Percentiles rank a stretch among this genome's conserved stretches.
These are phyloP conservation scores for Saksenaea oblongispora DNA, from an alignment of 371 early-diverging fungal species.

Conservation along the genomic window DNA sequence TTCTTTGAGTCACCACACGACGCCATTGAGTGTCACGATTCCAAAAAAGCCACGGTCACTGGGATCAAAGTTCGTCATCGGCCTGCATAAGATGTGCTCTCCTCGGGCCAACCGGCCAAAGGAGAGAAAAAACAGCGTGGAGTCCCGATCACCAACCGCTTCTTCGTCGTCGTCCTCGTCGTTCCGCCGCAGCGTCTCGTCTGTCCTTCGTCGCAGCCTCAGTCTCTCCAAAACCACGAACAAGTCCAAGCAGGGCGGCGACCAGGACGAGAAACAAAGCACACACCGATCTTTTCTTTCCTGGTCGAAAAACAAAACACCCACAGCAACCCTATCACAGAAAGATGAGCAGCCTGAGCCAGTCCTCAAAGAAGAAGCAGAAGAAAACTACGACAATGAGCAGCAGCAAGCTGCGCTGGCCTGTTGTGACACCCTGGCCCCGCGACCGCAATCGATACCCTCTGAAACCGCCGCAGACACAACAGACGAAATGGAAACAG, in stretches of 20 bases:
- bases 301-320: neutral
- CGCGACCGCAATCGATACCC: neutral
- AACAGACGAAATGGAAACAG: neutral
- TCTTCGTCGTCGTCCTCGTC: neutral
- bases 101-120: neutral
- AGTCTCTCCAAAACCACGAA: neutral
- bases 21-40: neutral
- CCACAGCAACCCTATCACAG: too few relatives aligned
- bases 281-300: neutral
- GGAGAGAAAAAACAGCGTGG: neutral
- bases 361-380: too few relatives aligned
- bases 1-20: neutral
- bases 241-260: neutral
- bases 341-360: neutral
- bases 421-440: too few relatives aligned
- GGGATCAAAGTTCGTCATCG: neutral
- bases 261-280: neutral
- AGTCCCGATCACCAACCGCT: neutral
- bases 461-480: neutral
- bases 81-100: neutral
- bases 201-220: neutral
- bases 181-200: neutral
- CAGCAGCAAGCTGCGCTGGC: too few relatives aligned
- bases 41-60: neutral
- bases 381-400: too few relatives aligned